A percentile compares a stretch with the other conserved stretches of the same genome.
phyloP scores from a whole-genome alignment of 371 early-diverging fungal species.

The Quaeritorhiza haematococci region DNA sequence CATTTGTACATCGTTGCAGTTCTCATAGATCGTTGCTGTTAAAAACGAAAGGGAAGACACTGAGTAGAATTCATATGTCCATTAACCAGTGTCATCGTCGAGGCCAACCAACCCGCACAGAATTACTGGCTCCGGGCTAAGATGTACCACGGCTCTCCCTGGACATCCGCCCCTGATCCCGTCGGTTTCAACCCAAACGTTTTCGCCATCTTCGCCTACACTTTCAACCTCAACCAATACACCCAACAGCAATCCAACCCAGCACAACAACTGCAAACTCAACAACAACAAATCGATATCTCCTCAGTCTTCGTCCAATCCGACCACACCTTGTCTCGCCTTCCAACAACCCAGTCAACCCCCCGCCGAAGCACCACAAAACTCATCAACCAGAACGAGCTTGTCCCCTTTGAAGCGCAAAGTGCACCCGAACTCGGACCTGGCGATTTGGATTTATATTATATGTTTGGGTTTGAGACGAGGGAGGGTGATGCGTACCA shows the following conservation, averaged over 20 bases:
- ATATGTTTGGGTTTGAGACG: slow-evolving; percentile 10
- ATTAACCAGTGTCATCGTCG: slow-evolving; percentile 33
- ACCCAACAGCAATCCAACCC: too few relatives aligned
- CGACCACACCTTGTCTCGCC: too few relatives aligned
- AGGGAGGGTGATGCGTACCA: slow-evolving; percentile 7
- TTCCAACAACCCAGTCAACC: too few relatives aligned
- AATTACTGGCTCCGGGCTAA: slow-evolving; percentile 61
- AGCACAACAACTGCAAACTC: too few relatives aligned
- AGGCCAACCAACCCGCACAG: slow-evolving; percentile 48
- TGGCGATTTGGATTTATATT: background rate
- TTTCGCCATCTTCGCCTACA: slow-evolving; percentile 62
- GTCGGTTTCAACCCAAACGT: slow-evolving; percentile 71
- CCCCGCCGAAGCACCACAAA: background rate
- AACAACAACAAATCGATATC: too few relatives aligned
- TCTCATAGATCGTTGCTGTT: background rate
- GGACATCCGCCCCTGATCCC: too few relatives aligned
- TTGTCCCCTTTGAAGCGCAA: too few relatives aligned
- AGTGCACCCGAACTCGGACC: slow-evolving; percentile 2
- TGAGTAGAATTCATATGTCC: slow-evolving; percentile 61
- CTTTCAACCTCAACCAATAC: slow-evolving; percentile 42
- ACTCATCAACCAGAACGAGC: background rate
- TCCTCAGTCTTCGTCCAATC: too few relatives aligned
- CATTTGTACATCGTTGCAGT: background rate
- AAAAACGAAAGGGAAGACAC: slow-evolving; percentile 43
- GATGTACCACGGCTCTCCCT: slow-evolving; percentile 44